A percentile compares a stretch with the other conserved stretches of the same genome.
Evolutionary conservation across 495 filamentous ascomycete species (phyloP).

Genomic region (Corynascus novoguineensis): DNA sequence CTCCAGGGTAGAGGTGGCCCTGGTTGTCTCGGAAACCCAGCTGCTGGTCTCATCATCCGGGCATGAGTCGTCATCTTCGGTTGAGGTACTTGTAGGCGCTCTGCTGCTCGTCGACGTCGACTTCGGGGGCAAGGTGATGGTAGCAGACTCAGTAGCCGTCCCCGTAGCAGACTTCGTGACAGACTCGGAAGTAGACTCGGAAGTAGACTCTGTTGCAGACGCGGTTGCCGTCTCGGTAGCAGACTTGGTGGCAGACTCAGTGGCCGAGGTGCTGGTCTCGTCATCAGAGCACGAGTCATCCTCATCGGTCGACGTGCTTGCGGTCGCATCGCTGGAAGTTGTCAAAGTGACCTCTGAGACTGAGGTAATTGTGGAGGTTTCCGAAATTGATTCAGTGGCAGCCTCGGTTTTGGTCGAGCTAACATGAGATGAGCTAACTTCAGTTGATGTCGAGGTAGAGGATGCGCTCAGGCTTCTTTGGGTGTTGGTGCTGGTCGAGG

Average conservation of each 20-base stretch:
- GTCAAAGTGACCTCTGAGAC: neutral
- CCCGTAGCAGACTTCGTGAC: neutral
- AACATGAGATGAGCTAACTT: constrained; percentile 3
- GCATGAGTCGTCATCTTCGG: constrained; percentile 1
- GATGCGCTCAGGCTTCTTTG: no score
- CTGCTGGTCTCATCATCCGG: constrained; percentile 7
- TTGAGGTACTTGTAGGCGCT: neutral
- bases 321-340: neutral
- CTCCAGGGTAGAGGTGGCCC: neutral
- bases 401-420: constrained; percentile 7
- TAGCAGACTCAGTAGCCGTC: neutral
- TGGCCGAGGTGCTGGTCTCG: constrained; percentile 1
- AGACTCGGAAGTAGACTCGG: constrained; percentile 5
- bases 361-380: neutral
- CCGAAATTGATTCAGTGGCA: constrained; percentile 3
- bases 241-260: neutral
- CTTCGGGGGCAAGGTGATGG: constrained; percentile 2
- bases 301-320: constrained; percentile 7
- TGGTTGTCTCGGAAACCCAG: neutral
- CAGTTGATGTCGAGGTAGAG: constrained; percentile 11
- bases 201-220: constrained; percentile 1
- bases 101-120: constrained; percentile 7
- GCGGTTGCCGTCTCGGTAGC: neutral
- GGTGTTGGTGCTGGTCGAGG: constrained; percentile 3
- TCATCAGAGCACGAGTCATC: neutral